A percentile compares a stretch with the other conserved stretches of the same genome.
phyloP scores from a whole-genome alignment of 139 green algal species.

The Eudorina sp. region DNA sequence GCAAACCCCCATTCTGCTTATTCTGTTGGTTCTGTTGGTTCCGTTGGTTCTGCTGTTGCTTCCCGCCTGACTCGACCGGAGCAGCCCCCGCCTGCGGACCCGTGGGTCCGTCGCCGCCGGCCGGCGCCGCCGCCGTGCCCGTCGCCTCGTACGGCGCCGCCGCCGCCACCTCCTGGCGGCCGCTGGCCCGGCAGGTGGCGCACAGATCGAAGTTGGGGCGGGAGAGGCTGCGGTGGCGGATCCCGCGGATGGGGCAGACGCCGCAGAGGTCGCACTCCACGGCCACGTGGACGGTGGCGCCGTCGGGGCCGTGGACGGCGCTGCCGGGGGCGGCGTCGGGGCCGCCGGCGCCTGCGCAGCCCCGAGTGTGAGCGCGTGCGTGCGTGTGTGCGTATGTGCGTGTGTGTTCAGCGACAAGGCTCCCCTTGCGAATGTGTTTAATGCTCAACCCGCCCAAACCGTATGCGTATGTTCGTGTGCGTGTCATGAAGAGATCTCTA shows the following conservation, averaged over 20 bases:
- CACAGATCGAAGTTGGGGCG: slow-evolving; percentile 64
- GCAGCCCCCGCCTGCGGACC: not conserved
- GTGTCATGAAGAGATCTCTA: no score
- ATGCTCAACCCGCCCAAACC: no score
- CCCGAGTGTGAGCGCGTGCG: not conserved
- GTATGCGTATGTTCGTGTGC: no score
- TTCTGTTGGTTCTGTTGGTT: slow-evolving; percentile 8
- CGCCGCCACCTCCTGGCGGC: not conserved
- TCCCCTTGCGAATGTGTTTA: no score
- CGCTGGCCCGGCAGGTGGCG: slow-evolving; percentile 25
- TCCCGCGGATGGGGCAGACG: slow-evolving; percentile 54
- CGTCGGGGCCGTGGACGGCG: slow-evolving; percentile 13
- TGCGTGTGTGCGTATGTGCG: not conserved
- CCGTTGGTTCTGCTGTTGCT: not conserved
- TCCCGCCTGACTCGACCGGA: not conserved
- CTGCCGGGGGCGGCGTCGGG: not conserved
- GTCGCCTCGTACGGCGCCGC: slow-evolving; percentile 42
- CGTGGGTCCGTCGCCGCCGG: not conserved
- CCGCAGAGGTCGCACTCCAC: slow-evolving; percentile 65
- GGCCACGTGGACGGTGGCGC: slow-evolving; percentile 47
- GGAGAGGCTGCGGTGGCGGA: slow-evolving; percentile 49
- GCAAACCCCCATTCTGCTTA: slow-evolving; percentile 20
- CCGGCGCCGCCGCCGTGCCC: not conserved
- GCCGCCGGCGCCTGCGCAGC: not conserved
- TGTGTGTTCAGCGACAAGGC: no score